Evolutionary conservation across 2,329 filamentous ascomycete genomes (phyloP), one percentile per base, ranked within the genome.

Genomic region (Penicillium thymicola): DNA sequence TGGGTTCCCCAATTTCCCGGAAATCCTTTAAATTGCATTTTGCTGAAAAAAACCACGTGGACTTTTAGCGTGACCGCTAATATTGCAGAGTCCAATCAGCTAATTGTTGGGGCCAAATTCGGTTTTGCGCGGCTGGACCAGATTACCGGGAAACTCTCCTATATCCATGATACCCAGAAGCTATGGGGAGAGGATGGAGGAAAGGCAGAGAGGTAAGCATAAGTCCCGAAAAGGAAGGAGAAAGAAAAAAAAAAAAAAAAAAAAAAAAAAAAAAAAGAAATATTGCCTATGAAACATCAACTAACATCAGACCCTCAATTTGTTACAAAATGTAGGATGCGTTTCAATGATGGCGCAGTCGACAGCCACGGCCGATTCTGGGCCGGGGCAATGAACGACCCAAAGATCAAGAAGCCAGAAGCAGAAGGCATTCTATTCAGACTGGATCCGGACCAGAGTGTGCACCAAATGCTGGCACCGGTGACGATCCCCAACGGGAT

Each of bases 371-470:
- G 92, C 32, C 81, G 90, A 34, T 94, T 93, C 76, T 96, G 90
- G 89, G 80, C 92, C 6, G 90, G 91, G 8, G 84, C 84, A 60
- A 96, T 96, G 89, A 94, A 90, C 60, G 90, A 96, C 68, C 88
- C 90, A 54, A 78, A 86, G 67, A 78, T 84, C 44, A 82, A 87
- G 72, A 82, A 74, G 10, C 66, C 70, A 7, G 67, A 64, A 54
- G 61, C 74, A 51, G 75, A 75, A 88, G 92, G 90, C 48, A 81
- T 86, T 13, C 79, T 96, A 18, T 89, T 89, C 76, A 82, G 88
- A 56, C 87, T 96, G 66, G 82, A 88, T 69, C 78, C 81, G 14
- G 81, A 86, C 67, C 76, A 84, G 47, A 79, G 78, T 28, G 78
- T 87, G 60, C 80, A 84, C 65, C 80, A 82, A 37, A 79, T 89